These are phyloP conservation scores for Lupinus albus DNA, from an alignment of 306 rosid species.

Conservation along the genomic window DNA sequence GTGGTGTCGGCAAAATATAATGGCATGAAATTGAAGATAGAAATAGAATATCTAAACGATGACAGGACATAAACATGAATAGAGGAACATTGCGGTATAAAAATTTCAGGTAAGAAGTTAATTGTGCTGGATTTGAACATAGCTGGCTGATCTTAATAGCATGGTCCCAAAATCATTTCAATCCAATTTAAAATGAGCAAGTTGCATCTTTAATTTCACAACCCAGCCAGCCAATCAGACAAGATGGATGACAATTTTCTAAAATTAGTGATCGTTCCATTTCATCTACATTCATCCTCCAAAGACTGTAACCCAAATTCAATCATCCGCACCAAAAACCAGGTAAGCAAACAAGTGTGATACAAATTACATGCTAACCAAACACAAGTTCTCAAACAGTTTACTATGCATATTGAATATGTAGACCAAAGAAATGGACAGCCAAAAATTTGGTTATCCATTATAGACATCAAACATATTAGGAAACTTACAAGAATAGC, in stretches of 20 bases:
- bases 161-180: slow-evolving; percentile 1
- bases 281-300: slow-evolving; percentile 4
- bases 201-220: slow-evolving; percentile 32
- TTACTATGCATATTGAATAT: slow-evolving; percentile 11
- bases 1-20: slow-evolving; percentile 21
- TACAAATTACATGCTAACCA: slow-evolving; percentile 8
- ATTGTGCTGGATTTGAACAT: neutral
- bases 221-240: slow-evolving; percentile 23
- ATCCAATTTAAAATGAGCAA: neutral
- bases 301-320: slow-evolving; percentile 3
- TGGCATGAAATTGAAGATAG: neutral
- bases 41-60: neutral
- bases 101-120: slow-evolving; percentile 10
- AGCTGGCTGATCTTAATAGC: slow-evolving; percentile 7
- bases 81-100: neutral
- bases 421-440: neutral
- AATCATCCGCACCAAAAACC: slow-evolving; percentile 12
- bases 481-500: slow-evolving; percentile 72
- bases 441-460: neutral
- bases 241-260: slow-evolving; percentile 16
- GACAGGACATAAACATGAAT: neutral
- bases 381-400: neutral
- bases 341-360: neutral
- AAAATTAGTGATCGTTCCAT: slow-evolving; percentile 26
- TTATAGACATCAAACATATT: slow-evolving; percentile 19